Base-by-base conservation (phyloP, 1,139 yeast genomes). In the Kurtzmaniella quercitrusa region DNA sequence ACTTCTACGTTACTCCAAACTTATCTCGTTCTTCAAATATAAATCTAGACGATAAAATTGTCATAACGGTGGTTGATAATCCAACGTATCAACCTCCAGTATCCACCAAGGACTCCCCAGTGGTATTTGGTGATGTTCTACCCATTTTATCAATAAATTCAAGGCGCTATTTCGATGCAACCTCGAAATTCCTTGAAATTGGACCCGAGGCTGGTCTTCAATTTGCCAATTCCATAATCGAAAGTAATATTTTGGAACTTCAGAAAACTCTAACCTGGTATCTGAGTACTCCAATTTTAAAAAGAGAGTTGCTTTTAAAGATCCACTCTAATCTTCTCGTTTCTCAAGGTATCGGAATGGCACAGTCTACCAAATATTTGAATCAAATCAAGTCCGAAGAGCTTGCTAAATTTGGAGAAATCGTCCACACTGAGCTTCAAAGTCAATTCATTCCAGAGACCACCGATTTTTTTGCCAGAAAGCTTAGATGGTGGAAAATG, bases 401-500 rank as follows among this genome's bases (percentile, higher is more conserved):
- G 14, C 55, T 73, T 37, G 54, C 57, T 10, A 48, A 54, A 25
- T 73, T 66, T 49, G 61, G 69, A 41, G 58, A 59, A 19, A 49
- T 54, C 14, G 65, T 65, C 42, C 76, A 73, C 50, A 47, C 59
- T 3, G 79, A 73, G 46, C 56, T 73, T 14, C 77, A 70, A 47
- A 50, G 57, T 33, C 50, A 54, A 2, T 63, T 73, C 39, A 59
- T 61, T 9, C 77, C 77, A 1, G 46, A 52, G 2, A 62, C 72
- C 1, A 50, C 50, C 7, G 50, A 46, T 1, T 70, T 61, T 46
- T 70, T 73, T 57, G 53, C 49, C 9, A 56, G 52, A 23, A 62
- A 58, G 17, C 60, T 73, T 38, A 52, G 55, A 25, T 73, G 78
- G 78, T 73, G 75, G 74, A 70, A 62, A 48, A 56, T 73, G 16